These are phyloP conservation scores for Colletotrichum ledebouriae DNA, from an alignment of 2,329 filamentous ascomycete genomes.

Conservation along the genomic window DNA sequence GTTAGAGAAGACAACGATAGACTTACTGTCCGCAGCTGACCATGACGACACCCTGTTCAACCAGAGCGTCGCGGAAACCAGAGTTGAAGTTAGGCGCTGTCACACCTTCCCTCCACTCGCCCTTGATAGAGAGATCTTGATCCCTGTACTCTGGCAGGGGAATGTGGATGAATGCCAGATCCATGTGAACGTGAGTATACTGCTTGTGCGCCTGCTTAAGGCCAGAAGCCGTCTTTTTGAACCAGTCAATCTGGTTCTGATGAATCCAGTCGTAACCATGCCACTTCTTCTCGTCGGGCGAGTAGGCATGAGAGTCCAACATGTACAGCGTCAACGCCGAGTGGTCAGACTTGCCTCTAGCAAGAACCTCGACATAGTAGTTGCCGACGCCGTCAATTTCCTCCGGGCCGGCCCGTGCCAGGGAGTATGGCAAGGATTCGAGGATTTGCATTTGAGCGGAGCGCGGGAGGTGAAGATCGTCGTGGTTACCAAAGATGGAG, in stretches of 20 bases:
- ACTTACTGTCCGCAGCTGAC: slow-evolving; percentile 91
- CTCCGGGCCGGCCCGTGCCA: slow-evolving; percentile 86
- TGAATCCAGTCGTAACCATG: slow-evolving; percentile 99
- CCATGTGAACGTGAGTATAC: slow-evolving; percentile 93
- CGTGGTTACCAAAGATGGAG: slow-evolving; percentile 96
- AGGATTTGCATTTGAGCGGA: slow-evolving; percentile 85
- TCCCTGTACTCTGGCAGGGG: slow-evolving; percentile 90
- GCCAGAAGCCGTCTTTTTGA: slow-evolving; percentile 80
- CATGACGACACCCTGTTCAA: slow-evolving; percentile 86
- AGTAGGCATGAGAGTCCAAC: slow-evolving; percentile 92
- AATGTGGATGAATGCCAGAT: slow-evolving; percentile 98
- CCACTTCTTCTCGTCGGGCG: slow-evolving; percentile 87
- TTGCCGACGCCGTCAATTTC: slow-evolving; percentile 93
- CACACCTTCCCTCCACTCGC: slow-evolving; percentile 83
- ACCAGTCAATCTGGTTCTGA: slow-evolving; percentile 94
- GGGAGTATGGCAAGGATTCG: slow-evolving; percentile 87
- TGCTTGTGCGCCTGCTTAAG: slow-evolving; percentile 83
- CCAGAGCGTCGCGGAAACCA: slow-evolving; percentile 90
- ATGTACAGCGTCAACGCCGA: slow-evolving; percentile 95
- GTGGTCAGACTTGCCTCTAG: slow-evolving; percentile 82
- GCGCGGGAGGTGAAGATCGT: slow-evolving; percentile 86
- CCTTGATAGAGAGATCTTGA: slow-evolving; percentile 70
- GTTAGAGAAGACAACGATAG: slow-evolving; percentile 1
- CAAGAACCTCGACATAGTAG: slow-evolving; percentile 91
- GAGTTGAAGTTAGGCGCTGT: slow-evolving; percentile 93